phyloP scores from a whole-genome alignment of 495 filamentous ascomycete genomes.

The Letharia lupina region DNA sequence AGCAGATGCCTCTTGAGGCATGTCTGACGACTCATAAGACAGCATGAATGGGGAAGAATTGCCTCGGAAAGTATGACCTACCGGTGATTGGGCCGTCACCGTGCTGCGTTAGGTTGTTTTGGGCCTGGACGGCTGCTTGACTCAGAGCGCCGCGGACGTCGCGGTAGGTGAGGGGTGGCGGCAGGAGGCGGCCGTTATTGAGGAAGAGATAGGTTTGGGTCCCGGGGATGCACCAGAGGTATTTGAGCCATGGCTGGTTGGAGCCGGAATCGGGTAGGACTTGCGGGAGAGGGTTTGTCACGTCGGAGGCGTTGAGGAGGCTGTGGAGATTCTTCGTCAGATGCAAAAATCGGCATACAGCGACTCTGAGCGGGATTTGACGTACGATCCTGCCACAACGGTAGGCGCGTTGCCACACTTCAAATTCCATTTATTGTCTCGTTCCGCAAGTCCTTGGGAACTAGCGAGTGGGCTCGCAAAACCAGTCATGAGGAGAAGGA shows the following conservation, averaged over 20 bases:
- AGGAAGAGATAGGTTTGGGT: slow-evolving; percentile 7
- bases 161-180: slow-evolving; percentile 3
- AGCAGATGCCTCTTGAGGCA: too few relatives aligned
- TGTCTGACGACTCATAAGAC: too few relatives aligned
- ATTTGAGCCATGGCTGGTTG: slow-evolving; percentile 7
- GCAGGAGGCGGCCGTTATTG: background rate
- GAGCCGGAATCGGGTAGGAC: slow-evolving; percentile 2
- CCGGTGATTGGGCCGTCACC: background rate
- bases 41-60: too few relatives aligned
- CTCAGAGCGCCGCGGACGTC: background rate
- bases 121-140: background rate
- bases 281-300: background rate
- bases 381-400: slow-evolving; percentile 1
- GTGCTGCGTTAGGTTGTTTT: background rate
- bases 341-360: background rate
- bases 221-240: slow-evolving; percentile 5
- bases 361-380: background rate
- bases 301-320: background rate
- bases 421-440: slow-evolving; percentile 2
- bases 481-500: background rate
- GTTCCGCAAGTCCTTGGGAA: background rate
- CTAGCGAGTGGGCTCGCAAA: background rate
- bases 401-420: slow-evolving; percentile 5
- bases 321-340: background rate
- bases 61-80: too few relatives aligned